Evolutionary conservation across 2,329 filamentous ascomycete genomes (phyloP).

Genomic region (Pseudogymnoascus sp.): DNA sequence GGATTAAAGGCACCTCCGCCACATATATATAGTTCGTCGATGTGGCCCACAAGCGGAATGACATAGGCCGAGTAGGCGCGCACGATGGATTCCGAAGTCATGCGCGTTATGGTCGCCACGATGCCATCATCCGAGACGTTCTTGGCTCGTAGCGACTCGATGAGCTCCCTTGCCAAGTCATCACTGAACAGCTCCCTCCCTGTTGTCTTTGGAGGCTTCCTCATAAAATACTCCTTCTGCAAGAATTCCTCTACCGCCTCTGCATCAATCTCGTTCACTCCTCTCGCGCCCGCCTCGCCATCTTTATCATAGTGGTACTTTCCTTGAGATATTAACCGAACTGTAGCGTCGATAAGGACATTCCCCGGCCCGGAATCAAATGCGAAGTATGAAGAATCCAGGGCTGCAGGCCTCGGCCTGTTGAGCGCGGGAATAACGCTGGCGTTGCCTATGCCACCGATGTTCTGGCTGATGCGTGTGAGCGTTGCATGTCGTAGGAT

Average conservation of each 20-base stretch:
- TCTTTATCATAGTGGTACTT: too few species aligned
- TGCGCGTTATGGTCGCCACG: constrained; percentile 21
- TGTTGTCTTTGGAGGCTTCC: constrained; percentile 19
- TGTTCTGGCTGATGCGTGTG: constrained; percentile 17
- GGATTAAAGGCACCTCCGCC: constrained; percentile 23
- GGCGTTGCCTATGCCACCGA: constrained; percentile 20
- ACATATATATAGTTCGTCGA: constrained; percentile 23
- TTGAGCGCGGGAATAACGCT: neutral
- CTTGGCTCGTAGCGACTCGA: constrained; percentile 11
- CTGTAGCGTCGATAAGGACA: too few species aligned
- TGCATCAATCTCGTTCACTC: too few species aligned
- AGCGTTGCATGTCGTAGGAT: constrained; percentile 13
- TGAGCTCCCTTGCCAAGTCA: constrained; percentile 15
- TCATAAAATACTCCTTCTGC: constrained; percentile 15
- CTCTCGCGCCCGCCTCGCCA: too few species aligned
- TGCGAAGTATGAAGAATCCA: constrained; percentile 21
- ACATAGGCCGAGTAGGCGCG: constrained; percentile 15
- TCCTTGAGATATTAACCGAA: too few species aligned
- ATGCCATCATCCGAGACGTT: constrained; percentile 14
- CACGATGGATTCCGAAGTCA: constrained; percentile 18
- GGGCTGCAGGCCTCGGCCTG: neutral
- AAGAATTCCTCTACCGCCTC: constrained; percentile 24
- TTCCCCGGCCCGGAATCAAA: too few species aligned
- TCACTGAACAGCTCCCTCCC: constrained; percentile 18
- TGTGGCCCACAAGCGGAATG: neutral